phyloP scores from a whole-genome alignment of 73 alveolate genomes.

The Paramecium primaurelia region DNA sequence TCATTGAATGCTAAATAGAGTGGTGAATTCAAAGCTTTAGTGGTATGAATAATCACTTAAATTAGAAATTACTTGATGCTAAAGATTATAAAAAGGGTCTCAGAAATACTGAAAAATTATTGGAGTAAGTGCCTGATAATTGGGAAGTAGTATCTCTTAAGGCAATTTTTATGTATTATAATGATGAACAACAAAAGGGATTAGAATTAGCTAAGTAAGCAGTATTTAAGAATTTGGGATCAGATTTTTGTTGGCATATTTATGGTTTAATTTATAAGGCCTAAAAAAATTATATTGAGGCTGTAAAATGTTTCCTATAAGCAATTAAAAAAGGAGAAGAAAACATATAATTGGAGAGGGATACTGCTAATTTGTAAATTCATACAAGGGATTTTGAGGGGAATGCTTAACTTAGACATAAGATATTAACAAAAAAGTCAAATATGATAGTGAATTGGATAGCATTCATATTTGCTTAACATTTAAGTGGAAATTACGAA shows the following conservation, averaged over 20 bases:
- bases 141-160: slow-evolving; percentile 64
- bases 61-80: slow-evolving; percentile 5
- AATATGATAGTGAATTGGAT: slow-evolving; percentile 80
- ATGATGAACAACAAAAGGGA: slow-evolving; percentile 62
- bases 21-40: not conserved
- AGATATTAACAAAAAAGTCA: slow-evolving; percentile 72
- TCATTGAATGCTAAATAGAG: not conserved
- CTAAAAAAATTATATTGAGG: slow-evolving; percentile 84
- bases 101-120: slow-evolving; percentile 62
- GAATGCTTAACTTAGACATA: slow-evolving; percentile 72
- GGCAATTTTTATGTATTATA: slow-evolving; percentile 66
- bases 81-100: slow-evolving; percentile 41
- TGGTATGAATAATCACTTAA: slow-evolving; percentile 1
- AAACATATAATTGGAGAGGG: slow-evolving; percentile 83
- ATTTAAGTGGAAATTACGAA: slow-evolving; percentile 72
- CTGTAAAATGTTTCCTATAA: slow-evolving; percentile 81
- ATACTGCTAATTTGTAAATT: slow-evolving; percentile 80
- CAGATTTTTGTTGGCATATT: slow-evolving; percentile 94
- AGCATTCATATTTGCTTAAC: slow-evolving; percentile 78
- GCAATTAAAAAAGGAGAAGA: slow-evolving; percentile 85
- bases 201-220: slow-evolving; percentile 68
- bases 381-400: slow-evolving; percentile 85
- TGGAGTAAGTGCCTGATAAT: slow-evolving; percentile 66
- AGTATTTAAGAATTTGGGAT: slow-evolving; percentile 65
- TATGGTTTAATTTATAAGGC: slow-evolving; percentile 89